Percentiles rank a stretch among this genome's conserved stretches.
These are phyloP conservation scores for Sugiyamaella pinicola DNA, from an alignment of 1,139 yeast genomes.

Conservation along the genomic window DNA sequence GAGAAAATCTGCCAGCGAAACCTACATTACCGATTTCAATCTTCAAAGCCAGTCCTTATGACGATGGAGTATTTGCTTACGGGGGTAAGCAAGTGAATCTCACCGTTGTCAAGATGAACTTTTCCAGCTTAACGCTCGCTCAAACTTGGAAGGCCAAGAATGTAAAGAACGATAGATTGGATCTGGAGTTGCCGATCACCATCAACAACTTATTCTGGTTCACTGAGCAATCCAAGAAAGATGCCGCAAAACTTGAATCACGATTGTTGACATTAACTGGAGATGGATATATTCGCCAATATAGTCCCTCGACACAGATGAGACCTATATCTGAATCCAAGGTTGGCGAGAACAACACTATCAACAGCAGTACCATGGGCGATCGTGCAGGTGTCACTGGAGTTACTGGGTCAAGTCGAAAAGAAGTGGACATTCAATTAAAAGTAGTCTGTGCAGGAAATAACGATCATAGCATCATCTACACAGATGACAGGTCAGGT, in stretches of 20 bases:
- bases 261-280: constrained; percentile 62
- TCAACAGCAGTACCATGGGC: constrained; percentile 3
- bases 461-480: constrained; percentile 27
- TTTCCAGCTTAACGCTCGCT: constrained; percentile 21
- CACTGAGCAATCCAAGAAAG: constrained; percentile 5
- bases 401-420: constrained; percentile 19
- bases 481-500: constrained; percentile 34
- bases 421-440: constrained; percentile 24
- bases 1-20: neutral
- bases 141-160: constrained; percentile 43
- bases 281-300: constrained; percentile 57
- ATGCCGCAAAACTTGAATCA: too few species aligned
- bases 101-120: constrained; percentile 35
- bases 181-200: constrained; percentile 45
- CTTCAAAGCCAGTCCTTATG: constrained; percentile 20
- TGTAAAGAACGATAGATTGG: constrained; percentile 44
- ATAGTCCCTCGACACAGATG: constrained; percentile 39
- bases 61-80: constrained; percentile 34
- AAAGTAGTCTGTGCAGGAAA: constrained; percentile 28
- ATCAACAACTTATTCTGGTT: constrained; percentile 42
- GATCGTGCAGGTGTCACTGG: constrained; percentile 19
- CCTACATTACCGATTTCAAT: constrained; percentile 8
- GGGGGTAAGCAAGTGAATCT: constrained; percentile 55
- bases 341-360: constrained; percentile 13
- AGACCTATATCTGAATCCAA: constrained; percentile 36